Percentiles rank a stretch among this genome's conserved stretches.
These are phyloP conservation scores for Ettlia oleoabundans DNA, from an alignment of 139 green algal genomes.

Conservation along the genomic window DNA sequence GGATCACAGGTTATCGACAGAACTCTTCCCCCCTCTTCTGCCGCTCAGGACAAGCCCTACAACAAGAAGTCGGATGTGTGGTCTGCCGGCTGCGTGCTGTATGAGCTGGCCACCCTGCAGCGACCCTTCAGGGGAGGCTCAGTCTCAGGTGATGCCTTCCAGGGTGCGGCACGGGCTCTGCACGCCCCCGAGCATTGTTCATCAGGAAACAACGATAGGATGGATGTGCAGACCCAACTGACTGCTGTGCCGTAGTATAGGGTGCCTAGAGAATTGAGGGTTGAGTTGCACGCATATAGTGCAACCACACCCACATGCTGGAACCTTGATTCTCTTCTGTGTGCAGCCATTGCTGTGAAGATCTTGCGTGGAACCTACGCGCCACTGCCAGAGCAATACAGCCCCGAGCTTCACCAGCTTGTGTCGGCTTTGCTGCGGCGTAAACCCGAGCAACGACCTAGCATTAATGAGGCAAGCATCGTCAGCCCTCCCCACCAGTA, in stretches of 20 bases:
- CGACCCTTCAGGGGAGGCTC: conserved; percentile 20
- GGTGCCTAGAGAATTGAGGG: not conserved
- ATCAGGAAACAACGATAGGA: too few species aligned
- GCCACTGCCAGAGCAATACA: conserved; percentile 13
- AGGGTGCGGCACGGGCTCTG: too few species aligned
- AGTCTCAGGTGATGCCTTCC: conserved; percentile 15
- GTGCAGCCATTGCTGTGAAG: not conserved
- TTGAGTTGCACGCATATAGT: not conserved
- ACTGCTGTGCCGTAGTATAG: not conserved
- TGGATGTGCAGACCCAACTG: too few species aligned
- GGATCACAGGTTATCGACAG: too few species aligned
- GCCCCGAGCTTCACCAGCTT: conserved; percentile 25
- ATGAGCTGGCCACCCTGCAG: conserved; percentile 80
- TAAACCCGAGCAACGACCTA: conserved; percentile 19
- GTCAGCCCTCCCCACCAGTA: not conserved
- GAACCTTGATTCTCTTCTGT: not conserved
- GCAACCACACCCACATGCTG: not conserved
- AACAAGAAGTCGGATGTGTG: conserved; percentile 84
- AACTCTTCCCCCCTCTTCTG: too few species aligned
- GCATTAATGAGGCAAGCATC: conserved; percentile 8
- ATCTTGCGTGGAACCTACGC: conserved; percentile 26
- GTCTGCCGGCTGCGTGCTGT: conserved; percentile 85
- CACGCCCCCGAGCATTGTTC: too few species aligned
- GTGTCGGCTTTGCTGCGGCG: conserved; percentile 19
- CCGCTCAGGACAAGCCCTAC: conserved; percentile 70